phyloP scores from a whole-genome alignment of 192 early-diverging fungal genomes.

The Coemansia sp. region DNA sequence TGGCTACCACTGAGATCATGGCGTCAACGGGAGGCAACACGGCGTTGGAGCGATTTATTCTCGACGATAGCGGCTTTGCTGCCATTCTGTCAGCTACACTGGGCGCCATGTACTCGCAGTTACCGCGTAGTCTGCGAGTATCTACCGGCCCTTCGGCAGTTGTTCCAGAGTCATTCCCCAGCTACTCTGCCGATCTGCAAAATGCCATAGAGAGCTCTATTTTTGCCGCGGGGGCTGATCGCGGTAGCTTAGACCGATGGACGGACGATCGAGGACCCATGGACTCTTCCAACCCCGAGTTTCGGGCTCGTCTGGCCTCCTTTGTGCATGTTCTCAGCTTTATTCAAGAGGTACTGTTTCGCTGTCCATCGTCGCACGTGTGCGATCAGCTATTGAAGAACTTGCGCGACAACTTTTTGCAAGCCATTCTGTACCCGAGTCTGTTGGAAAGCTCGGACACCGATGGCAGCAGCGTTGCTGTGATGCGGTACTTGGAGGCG shows the following conservation, averaged over 20 bases:
- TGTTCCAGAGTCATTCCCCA: slow-evolving; percentile 50
- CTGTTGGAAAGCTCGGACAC: slow-evolving; percentile 86
- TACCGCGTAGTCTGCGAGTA: slow-evolving; percentile 75
- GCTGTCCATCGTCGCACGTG: slow-evolving; percentile 43
- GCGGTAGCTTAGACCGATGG: slow-evolving; percentile 68
- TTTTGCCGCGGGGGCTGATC: slow-evolving; percentile 73
- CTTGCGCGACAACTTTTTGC: slow-evolving; percentile 78
- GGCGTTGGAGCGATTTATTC: slow-evolving; percentile 80
- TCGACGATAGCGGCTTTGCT: slow-evolving; percentile 78
- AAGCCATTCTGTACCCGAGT: slow-evolving; percentile 84
- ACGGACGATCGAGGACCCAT: slow-evolving; percentile 69
- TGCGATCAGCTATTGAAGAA: slow-evolving; percentile 62
- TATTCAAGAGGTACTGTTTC: slow-evolving; percentile 47
- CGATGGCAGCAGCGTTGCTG: slow-evolving; percentile 86
- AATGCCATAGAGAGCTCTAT: slow-evolving; percentile 53
- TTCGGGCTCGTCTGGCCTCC: slow-evolving; percentile 42
- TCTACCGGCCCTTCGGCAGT: slow-evolving; percentile 42
- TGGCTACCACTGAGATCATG: slow-evolving; percentile 64
- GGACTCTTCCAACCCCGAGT: slow-evolving; percentile 60
- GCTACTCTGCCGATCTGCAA: slow-evolving; percentile 53
- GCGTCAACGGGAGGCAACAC: slow-evolving; percentile 50
- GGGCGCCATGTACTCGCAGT: slow-evolving; percentile 86
- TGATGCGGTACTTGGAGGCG: slow-evolving; percentile 85
- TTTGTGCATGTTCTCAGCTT: slow-evolving; percentile 40
- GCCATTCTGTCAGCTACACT: slow-evolving; percentile 81